Evolutionary conservation across 202 grass and related monocot genomes (phyloP).

Genomic region (Schoenoplectus triqueter): DNA sequence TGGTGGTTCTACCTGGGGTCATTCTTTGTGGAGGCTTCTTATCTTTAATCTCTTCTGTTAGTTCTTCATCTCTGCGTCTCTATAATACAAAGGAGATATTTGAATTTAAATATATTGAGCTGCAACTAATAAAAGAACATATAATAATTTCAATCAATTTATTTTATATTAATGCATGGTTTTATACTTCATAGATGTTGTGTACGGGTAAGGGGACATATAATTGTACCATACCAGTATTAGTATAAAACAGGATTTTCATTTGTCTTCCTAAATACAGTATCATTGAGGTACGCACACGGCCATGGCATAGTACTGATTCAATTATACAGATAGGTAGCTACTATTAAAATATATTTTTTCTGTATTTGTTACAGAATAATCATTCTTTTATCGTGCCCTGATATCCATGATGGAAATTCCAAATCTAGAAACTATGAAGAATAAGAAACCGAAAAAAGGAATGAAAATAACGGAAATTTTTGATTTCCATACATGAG

Average conservation of each 20-base stretch:
- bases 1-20: background rate
- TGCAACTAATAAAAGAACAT: background rate
- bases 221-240: background rate
- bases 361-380: background rate
- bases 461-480: background rate
- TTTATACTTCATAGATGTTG: background rate
- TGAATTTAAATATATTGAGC: background rate
- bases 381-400: background rate
- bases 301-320: background rate
- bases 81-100: background rate
- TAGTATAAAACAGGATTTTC: constrained; percentile 17
- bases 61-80: constrained; percentile 24
- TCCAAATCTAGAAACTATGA: background rate
- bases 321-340: background rate
- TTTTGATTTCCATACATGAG: constrained; percentile 29
- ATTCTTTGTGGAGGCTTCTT: constrained; percentile 12
- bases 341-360: background rate
- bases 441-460: background rate
- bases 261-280: constrained; percentile 4
- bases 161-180: background rate
- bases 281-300: background rate
- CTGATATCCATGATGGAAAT: background rate
- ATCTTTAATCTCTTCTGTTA: constrained; percentile 11
- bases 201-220: background rate
- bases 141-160: background rate